Conservation (phyloP, 257 asterid species). For the Rauvolfia tetraphylla region DNA sequence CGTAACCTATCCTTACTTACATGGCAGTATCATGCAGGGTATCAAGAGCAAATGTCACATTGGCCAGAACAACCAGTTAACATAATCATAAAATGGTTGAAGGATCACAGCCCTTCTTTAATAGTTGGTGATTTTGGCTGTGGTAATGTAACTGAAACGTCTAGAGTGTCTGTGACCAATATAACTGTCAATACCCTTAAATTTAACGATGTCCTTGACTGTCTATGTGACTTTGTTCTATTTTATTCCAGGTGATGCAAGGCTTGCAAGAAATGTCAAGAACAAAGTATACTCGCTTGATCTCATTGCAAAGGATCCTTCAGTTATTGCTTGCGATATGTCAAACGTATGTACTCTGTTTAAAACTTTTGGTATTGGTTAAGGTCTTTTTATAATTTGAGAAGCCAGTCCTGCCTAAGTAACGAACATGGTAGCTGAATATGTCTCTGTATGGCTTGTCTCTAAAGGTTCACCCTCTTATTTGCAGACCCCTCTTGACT, state of each 20-base stretch:
- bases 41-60: constrained; percentile 89
- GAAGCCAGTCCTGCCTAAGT: not conserved
- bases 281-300: constrained; percentile 86
- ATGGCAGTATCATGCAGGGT: constrained; percentile 89
- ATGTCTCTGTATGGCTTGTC: not conserved
- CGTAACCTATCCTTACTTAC: constrained; percentile 28
- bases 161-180: constrained; percentile 2
- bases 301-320: constrained; percentile 76
- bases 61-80: constrained; percentile 92
- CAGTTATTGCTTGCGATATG: constrained; percentile 93
- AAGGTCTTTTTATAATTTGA: no score
- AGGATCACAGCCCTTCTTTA: constrained; percentile 56
- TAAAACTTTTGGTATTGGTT: not conserved
- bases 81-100: constrained; percentile 69
- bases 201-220: not conserved
- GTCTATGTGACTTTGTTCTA: not conserved
- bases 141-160: constrained; percentile 41
- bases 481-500: constrained; percentile 74
- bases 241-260: constrained; percentile 73
- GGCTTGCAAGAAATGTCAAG: constrained; percentile 73
- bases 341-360: constrained; percentile 50
- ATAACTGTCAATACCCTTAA: constrained; percentile 5
- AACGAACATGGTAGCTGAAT: not conserved
- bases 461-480: constrained; percentile 12
- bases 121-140: constrained; percentile 94